A percentile compares a stretch with the other conserved stretches of the same genome.
phyloP scores from a whole-genome alignment of 2,329 filamentous ascomycete genomes.

The Fusarium luffae region DNA sequence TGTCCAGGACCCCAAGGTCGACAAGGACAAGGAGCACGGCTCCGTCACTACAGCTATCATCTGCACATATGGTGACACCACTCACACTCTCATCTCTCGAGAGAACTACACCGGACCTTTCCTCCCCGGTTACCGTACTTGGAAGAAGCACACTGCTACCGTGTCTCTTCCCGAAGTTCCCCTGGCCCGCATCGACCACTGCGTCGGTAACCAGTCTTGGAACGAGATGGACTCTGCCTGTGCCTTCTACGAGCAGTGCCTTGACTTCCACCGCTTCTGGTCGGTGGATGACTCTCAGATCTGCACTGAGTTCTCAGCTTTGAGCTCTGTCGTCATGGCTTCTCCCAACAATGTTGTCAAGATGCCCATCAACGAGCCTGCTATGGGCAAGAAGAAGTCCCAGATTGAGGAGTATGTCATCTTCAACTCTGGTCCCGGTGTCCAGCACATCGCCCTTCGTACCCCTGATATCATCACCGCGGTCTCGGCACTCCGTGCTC shows the following conservation, averaged over 20 bases:
- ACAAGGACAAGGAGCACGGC: slow-evolving; percentile 70
- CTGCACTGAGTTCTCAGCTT: slow-evolving; percentile 89
- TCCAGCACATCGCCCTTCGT: slow-evolving; percentile 92
- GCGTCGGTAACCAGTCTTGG: slow-evolving; percentile 97
- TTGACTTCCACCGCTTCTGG: slow-evolving; percentile 98
- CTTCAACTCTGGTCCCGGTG: slow-evolving; percentile 89
- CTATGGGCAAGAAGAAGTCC: slow-evolving; percentile 86
- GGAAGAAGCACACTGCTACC: slow-evolving; percentile 53
- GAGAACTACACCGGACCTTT: slow-evolving; percentile 78
- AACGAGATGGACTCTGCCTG: slow-evolving; percentile 79
- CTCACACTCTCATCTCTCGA: slow-evolving; percentile 88
- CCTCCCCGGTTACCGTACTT: slow-evolving; percentile 81
- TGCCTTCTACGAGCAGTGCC: slow-evolving; percentile 83
- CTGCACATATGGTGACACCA: slow-evolving; percentile 93
- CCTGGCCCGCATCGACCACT: slow-evolving; percentile 88
- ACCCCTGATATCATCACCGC: slow-evolving; percentile 82
- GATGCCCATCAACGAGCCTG: slow-evolving; percentile 99
- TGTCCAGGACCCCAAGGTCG: slow-evolving; percentile 68
- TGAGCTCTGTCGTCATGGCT: slow-evolving; percentile 91
- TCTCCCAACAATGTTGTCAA: slow-evolving; percentile 87
- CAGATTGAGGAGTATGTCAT: slow-evolving; percentile 95
- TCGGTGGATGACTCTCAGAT: slow-evolving; percentile 93
- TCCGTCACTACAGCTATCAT: slow-evolving; percentile 81
- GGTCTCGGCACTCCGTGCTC: slow-evolving; percentile 81
- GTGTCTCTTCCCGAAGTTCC: slow-evolving; percentile 69